These are phyloP conservation scores for Trichoderma harzianum DNA, from an alignment of 2,329 filamentous ascomycete genomes.

Conservation along the genomic window DNA sequence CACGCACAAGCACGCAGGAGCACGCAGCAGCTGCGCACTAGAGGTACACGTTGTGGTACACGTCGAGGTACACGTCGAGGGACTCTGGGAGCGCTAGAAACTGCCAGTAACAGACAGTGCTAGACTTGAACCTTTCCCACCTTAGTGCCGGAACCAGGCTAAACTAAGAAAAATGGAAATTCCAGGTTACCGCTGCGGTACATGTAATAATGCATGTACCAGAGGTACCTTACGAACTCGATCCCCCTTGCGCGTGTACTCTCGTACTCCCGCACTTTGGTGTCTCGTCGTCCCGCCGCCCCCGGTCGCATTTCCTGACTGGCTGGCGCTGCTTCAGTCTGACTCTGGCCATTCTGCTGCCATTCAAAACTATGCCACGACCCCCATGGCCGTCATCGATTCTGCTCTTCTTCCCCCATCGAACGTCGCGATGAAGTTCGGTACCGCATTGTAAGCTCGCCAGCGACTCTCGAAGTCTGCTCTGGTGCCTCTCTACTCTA, in stretches of 20 bases:
- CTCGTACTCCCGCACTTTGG: constrained; percentile 3
- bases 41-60: background rate
- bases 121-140: background rate
- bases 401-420: constrained; percentile 36
- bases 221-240: background rate
- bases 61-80: background rate
- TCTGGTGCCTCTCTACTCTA: constrained; percentile 41
- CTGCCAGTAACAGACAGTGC: background rate
- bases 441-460: constrained; percentile 48
- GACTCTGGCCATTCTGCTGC: background rate
- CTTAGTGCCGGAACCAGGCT: background rate
- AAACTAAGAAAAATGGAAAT: background rate
- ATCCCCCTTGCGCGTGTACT: background rate
- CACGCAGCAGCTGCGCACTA: background rate
- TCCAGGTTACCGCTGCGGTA: background rate
- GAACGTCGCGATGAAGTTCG: constrained; percentile 55
- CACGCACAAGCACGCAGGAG: background rate
- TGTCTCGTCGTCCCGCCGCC: constrained; percentile 13
- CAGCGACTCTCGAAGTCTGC: constrained; percentile 57
- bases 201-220: background rate
- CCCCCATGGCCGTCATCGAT: constrained; percentile 25
- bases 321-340: background rate
- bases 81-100: background rate
- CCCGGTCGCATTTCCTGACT: constrained; percentile 8
- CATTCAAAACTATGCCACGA: constrained; percentile 38